Conservation (phyloP, 108 stramenopile genomes). For the Craspedostauros australis region DNA sequence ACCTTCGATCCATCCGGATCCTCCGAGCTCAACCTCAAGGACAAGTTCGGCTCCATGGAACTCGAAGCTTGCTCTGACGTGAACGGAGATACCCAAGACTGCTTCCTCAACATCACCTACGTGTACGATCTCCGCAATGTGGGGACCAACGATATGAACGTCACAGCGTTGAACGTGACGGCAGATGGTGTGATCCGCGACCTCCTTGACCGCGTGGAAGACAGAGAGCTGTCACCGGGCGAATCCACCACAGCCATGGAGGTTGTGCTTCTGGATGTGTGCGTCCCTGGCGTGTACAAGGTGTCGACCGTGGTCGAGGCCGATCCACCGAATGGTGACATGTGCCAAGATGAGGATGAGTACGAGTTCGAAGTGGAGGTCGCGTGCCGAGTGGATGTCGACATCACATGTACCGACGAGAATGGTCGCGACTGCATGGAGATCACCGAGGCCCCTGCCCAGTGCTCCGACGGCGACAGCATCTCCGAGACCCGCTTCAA, state of each 20-base stretch:
- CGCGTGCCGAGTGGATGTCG: too few relatives aligned
- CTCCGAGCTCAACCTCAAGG: constrained; percentile 1
- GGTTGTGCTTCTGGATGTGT: constrained; percentile 1
- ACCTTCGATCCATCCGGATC: constrained; percentile 4
- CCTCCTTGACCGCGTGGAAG: not conserved
- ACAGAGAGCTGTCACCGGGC: too few relatives aligned
- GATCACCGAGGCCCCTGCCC: too few relatives aligned
- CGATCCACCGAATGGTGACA: not conserved
- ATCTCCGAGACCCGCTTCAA: too few relatives aligned
- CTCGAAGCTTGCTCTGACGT: not conserved
- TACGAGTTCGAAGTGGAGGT: too few relatives aligned
- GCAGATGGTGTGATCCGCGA: not conserved
- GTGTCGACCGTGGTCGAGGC: not conserved
- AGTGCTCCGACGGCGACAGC: too few relatives aligned
- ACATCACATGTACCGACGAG: too few relatives aligned
- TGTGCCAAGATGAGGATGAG: not conserved
- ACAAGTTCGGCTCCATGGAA: constrained; percentile 4
- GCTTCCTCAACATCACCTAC: not conserved
- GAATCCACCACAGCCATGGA: not conserved
- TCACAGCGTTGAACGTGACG: not conserved
- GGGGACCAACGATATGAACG: not conserved
- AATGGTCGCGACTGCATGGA: too few relatives aligned
- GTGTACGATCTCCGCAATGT: not conserved
- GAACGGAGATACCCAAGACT: not conserved
- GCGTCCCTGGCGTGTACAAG: not conserved